These are phyloP conservation scores for Fusarium sp. DNA, from an alignment of 2,329 filamentous ascomycete genomes.

Conservation along the genomic window DNA sequence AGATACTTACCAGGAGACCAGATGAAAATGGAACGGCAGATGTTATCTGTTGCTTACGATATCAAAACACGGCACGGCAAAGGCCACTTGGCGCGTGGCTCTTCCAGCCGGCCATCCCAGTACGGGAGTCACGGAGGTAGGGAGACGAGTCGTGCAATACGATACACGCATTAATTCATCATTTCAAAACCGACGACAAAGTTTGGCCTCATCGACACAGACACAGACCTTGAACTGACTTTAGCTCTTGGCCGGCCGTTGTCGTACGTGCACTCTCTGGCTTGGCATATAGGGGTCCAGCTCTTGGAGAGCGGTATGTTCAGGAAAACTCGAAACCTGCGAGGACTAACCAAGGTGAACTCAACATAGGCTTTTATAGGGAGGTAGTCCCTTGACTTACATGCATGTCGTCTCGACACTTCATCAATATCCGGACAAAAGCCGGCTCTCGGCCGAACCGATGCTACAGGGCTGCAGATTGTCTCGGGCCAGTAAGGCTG, in stretches of 20 bases:
- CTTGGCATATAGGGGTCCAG: background rate
- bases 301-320: background rate
- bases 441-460: slow-evolving; percentile 33
- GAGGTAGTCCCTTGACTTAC: background rate
- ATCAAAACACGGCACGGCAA: background rate
- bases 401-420: background rate
- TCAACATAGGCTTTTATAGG: background rate
- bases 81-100: background rate
- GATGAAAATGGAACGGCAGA: slow-evolving; percentile 11
- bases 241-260: background rate
- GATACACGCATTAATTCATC: background rate
- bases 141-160: background rate
- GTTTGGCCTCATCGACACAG: background rate
- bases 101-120: background rate
- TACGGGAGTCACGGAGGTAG: background rate
- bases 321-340: background rate
- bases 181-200: background rate
- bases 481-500: background rate
- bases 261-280: background rate
- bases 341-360: background rate
- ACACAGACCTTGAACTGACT: background rate
- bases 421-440: slow-evolving; percentile 1
- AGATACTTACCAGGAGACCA: background rate
- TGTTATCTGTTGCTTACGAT: background rate
- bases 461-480: slow-evolving; percentile 23